Base-by-base conservation (phyloP, 2,329 filamentous ascomycete species). In the Capronia epimyces region DNA sequence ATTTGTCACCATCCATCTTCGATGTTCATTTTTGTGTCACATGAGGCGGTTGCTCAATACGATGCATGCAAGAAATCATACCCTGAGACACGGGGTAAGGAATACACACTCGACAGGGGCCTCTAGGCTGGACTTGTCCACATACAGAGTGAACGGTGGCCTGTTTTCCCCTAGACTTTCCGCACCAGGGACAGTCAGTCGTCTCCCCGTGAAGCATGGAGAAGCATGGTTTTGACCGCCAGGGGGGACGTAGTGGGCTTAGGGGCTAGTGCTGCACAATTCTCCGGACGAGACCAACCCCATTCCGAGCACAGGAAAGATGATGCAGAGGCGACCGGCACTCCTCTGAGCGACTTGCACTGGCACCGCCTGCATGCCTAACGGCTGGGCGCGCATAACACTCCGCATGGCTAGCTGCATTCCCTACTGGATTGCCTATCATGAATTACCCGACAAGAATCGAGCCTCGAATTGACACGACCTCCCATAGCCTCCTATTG, bases 1-100 rank as follows among this genome's bases (percentile, higher is more conserved):
- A 56, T 56, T 56, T 56, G 54, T 56, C 54, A 56, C 47, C 31
- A 32, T 21, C 22, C 42, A 32, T 21, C 21, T 41, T 56, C 42
- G 49, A 51, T 24, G 32, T 44, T 22, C 25, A 21, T 29, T 40
- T 45, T 39, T 39, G 51, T 52, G 55, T 52, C 49, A 55, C 55
- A 55, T 57, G 51, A 52, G 37, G 21, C 16, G 13, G 25, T 42
- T 37, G 12, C 12, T 41, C 10, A 53, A 51, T 42, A 50, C 49
- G 46, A 45, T 20, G 37, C 36, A 49, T 52, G 49, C 53, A 49
- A 39, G 50, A 49, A 49, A 56, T 46, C 41, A 48, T 53, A 43
- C 50, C 43, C 46, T 53, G 49, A 56, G 49, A 56, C 46, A 43
- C 49, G 22, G 34, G 31, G 37, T 46, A 46, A 31, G 12, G 27